Percentiles rank a stretch among this genome's conserved stretches.
Evolutionary conservation across 2,329 filamentous ascomycete species (phyloP).

Genomic region (Didymella exigua): DNA sequence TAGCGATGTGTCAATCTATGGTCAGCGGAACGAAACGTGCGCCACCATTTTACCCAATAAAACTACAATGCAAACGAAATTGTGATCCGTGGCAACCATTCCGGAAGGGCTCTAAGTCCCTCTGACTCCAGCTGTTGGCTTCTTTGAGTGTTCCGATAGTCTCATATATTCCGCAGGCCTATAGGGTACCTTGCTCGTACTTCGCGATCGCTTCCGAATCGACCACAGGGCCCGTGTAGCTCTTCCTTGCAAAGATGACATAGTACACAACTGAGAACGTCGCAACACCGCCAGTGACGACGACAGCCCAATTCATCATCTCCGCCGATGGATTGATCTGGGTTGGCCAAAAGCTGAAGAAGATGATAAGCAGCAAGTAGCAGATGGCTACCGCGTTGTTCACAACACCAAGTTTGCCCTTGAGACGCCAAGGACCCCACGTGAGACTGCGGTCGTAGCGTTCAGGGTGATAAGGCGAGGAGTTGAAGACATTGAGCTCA

Average conservation of each 20-base stretch:
- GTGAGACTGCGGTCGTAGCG: slow-evolving; percentile 28
- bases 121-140: neutral
- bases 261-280: slow-evolving; percentile 43
- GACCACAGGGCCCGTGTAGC: slow-evolving; percentile 43
- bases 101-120: neutral
- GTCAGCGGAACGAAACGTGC: neutral
- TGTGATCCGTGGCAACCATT: neutral
- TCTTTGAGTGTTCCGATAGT: neutral
- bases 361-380: slow-evolving; percentile 42
- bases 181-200: neutral
- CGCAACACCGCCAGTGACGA: slow-evolving; percentile 39
- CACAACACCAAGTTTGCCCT: slow-evolving; percentile 33
- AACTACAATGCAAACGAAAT: neutral
- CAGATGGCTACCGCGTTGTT: slow-evolving; percentile 44
- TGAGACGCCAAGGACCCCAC: slow-evolving; percentile 46
- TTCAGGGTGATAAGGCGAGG: slow-evolving; percentile 24
- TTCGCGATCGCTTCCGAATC: slow-evolving; percentile 31
- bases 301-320: slow-evolving; percentile 44
- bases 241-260: slow-evolving; percentile 34
- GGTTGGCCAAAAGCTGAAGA: slow-evolving; percentile 46
- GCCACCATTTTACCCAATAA: slow-evolving; percentile 2
- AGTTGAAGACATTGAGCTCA: slow-evolving; percentile 31
- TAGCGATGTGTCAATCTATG: slow-evolving; percentile 7
- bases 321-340: slow-evolving; percentile 21
- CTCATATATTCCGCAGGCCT: too few relatives aligned